Evolutionary conservation across 2,329 filamentous ascomycete species (phyloP).

Genomic region (Alternaria angustiovoidea): DNA sequence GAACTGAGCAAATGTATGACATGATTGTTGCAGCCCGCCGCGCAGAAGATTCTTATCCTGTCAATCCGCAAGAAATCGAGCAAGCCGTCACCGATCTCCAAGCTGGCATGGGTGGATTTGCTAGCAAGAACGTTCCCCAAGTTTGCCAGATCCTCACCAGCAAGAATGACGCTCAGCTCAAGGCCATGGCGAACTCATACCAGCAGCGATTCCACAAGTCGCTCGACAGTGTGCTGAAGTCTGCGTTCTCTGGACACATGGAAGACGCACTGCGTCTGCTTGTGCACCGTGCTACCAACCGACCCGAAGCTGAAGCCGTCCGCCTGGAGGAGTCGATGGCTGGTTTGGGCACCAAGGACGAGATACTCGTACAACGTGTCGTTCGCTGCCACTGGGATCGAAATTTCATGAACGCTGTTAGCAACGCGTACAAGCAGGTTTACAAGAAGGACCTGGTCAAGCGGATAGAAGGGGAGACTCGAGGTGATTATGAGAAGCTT

Average conservation of each 20-base stretch:
- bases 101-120: conserved; percentile 68
- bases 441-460: conserved; percentile 72
- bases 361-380: conserved; percentile 77
- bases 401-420: conserved; percentile 76
- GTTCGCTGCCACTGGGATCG: conserved; percentile 86
- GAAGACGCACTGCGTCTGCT: conserved; percentile 82
- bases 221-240: conserved; percentile 77
- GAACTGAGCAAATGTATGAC: conserved; percentile 85
- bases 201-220: conserved; percentile 73
- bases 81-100: conserved; percentile 80
- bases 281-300: conserved; percentile 78
- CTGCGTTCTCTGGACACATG: conserved; percentile 93
- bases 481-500: conserved; percentile 79
- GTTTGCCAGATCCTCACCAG: conserved; percentile 81
- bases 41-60: conserved; percentile 78
- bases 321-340: conserved; percentile 88
- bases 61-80: conserved; percentile 77
- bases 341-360: conserved; percentile 86
- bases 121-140: conserved; percentile 76
- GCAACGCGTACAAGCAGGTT: conserved; percentile 75
- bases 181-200: conserved; percentile 81
- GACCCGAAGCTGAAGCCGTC: conserved; percentile 81
- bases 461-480: conserved; percentile 82
- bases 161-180: conserved; percentile 82
- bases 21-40: conserved; percentile 79